phyloP scores from a whole-genome alignment of 495 filamentous ascomycete genomes.

The Xylaria bambusicola region DNA sequence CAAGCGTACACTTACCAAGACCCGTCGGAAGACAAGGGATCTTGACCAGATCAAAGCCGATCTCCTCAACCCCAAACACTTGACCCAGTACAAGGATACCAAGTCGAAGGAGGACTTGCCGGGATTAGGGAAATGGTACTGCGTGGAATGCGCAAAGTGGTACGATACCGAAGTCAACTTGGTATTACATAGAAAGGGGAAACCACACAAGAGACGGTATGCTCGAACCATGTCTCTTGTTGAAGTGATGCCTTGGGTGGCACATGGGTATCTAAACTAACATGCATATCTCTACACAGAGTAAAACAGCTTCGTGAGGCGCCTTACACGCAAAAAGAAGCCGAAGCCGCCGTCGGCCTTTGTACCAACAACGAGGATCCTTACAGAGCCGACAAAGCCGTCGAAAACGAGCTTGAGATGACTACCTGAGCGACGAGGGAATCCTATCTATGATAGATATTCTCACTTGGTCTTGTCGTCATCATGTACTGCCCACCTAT shows the following conservation, averaged over 20 bases:
- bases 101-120: conserved; percentile 87
- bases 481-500: background rate
- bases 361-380: conserved; percentile 58
- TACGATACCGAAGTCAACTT: conserved; percentile 85
- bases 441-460: background rate
- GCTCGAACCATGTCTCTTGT: conserved; percentile 18
- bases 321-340: conserved; percentile 82
- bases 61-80: conserved; percentile 71
- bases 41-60: conserved; percentile 88
- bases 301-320: conserved; percentile 74
- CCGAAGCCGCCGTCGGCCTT: conserved; percentile 77
- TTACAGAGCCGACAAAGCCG: conserved; percentile 11
- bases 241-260: background rate
- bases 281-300: conserved; percentile 44
- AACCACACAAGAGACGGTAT: conserved; percentile 88
- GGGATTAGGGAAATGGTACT: conserved; percentile 80
- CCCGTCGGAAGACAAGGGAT: conserved; percentile 64
- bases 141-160: conserved; percentile 93
- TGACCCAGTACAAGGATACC: conserved; percentile 71
- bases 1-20: conserved; percentile 61
- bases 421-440: conserved; percentile 19
- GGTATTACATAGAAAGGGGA: conserved; percentile 75
- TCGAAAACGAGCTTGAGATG: conserved; percentile 33
- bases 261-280: conserved; percentile 27
- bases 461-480: background rate